Evolutionary conservation across 2,329 filamentous ascomycete species (phyloP).

Genomic region (Pseudopithomyces chartarum): DNA sequence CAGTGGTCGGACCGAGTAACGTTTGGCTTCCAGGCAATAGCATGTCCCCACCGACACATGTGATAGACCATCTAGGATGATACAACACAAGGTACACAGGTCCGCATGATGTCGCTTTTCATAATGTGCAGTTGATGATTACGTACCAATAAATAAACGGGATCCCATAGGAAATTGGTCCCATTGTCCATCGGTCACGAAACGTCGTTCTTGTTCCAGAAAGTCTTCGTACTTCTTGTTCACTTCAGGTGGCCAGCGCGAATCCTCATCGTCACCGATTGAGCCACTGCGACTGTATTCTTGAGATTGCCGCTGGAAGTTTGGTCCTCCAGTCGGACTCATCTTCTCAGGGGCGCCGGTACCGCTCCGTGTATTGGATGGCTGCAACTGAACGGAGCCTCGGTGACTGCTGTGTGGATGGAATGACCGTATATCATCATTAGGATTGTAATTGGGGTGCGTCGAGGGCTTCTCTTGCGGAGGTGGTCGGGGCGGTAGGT

Average conservation of each 20-base stretch:
- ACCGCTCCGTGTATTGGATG: conserved; percentile 24
- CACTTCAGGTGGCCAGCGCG: conserved; percentile 60
- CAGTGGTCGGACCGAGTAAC: background rate
- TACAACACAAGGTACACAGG: background rate
- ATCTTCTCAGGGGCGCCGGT: conserved; percentile 12
- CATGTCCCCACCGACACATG: too few species aligned
- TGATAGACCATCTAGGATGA: too few species aligned
- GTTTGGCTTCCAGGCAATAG: too few species aligned
- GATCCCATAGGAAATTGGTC: conserved; percentile 79
- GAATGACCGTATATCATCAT: conserved; percentile 56
- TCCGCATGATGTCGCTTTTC: background rate
- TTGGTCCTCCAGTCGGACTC: conserved; percentile 25
- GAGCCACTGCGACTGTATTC: conserved; percentile 29
- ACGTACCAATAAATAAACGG: conserved; percentile 78
- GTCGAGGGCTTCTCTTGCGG: conserved; percentile 55
- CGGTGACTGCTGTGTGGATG: conserved; percentile 52
- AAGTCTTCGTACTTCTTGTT: conserved; percentile 75
- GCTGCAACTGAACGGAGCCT: conserved; percentile 37
- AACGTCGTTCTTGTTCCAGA: conserved; percentile 72
- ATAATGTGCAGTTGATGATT: background rate
- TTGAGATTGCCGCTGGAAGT: conserved; percentile 31
- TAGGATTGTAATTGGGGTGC: conserved; percentile 54
- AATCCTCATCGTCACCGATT: conserved; percentile 51
- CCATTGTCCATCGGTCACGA: conserved; percentile 80
- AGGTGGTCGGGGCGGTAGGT: conserved; percentile 54